phyloP scores from a whole-genome alignment of 73 alveolate genomes.

The Stentor coeruleus region DNA sequence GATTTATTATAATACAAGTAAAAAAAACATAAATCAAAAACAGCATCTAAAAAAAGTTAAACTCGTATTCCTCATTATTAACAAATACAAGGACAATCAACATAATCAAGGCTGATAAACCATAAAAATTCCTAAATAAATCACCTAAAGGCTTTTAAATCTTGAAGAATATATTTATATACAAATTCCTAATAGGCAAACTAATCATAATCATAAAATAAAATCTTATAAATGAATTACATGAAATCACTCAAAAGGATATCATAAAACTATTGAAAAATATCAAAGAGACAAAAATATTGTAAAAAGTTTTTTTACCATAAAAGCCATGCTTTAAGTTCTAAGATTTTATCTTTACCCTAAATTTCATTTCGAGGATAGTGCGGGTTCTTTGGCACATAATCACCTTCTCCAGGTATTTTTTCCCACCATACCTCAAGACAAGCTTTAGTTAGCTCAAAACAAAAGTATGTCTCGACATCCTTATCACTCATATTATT shows the following conservation, averaged over 20 bases:
- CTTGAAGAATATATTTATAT: too few relatives aligned
- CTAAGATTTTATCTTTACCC: too few relatives aligned
- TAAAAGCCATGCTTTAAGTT: too few relatives aligned
- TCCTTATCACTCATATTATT: conserved; percentile 66
- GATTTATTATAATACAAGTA: conserved; percentile 53
- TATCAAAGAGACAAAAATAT: too few relatives aligned
- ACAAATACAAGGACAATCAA: conserved; percentile 52
- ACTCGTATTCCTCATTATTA: conserved; percentile 12
- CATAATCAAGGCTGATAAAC: conserved; percentile 55
- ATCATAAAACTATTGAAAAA: too few relatives aligned
- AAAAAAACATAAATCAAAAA: conserved; percentile 47
- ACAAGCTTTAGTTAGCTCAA: conserved; percentile 67
- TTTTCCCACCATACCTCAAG: conserved; percentile 50
- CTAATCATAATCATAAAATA: too few relatives aligned
- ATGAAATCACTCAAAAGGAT: too few relatives aligned
- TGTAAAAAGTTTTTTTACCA: too few relatives aligned
- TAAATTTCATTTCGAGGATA: not conserved
- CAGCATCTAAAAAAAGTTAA: conserved; percentile 42
- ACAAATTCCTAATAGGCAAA: too few relatives aligned
- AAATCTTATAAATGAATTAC: too few relatives aligned
- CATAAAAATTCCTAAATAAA: conserved; percentile 40
- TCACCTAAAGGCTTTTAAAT: conserved; percentile 45
- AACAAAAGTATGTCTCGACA: conserved; percentile 55
- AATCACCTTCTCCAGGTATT: conserved; percentile 19
- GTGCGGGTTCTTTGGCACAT: not conserved